phyloP scores from a whole-genome alignment of 1,284 basidiomycete genomes.

The Papiliotrema nemorosa region DNA sequence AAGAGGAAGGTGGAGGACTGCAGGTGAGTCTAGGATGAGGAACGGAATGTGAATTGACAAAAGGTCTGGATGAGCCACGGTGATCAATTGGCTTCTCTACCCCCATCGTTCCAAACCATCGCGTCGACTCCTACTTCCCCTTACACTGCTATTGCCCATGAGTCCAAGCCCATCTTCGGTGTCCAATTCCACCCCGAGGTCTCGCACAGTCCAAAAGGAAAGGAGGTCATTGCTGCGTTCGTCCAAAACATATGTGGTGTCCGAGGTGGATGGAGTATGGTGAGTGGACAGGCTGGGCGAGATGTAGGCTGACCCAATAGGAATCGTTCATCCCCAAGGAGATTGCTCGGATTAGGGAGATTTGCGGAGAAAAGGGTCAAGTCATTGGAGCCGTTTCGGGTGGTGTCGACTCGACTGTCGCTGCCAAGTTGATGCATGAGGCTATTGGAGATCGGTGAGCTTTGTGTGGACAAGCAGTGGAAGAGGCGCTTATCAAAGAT shows the following conservation, averaged over 20 bases:
- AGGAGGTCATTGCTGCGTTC: conserved; percentile 86
- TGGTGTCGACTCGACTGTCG: conserved; percentile 96
- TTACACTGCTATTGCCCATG: conserved; percentile 89
- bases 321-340: conserved; percentile 99
- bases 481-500: conserved; percentile 54
- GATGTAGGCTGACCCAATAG: conserved; percentile 48
- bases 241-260: conserved; percentile 82
- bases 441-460: conserved; percentile 90
- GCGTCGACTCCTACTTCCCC: conserved; percentile 85
- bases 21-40: conserved; percentile 18
- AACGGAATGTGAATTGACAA: no score
- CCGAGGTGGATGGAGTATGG: conserved; percentile 91
- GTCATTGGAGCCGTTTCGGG: conserved; percentile 98
- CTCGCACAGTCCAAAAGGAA: conserved; percentile 87
- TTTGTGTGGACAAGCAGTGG: not conserved
- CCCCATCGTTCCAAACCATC: conserved; percentile 81
- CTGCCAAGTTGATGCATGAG: conserved; percentile 99
- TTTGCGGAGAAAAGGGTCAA: conserved; percentile 89
- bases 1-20: conserved; percentile 35
- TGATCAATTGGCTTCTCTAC: conserved; percentile 82
- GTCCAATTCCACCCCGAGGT: conserved; percentile 99
- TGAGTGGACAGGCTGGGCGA: conserved; percentile 37
- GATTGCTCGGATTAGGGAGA: conserved; percentile 87
- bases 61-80: conserved; percentile 99
- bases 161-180: conserved; percentile 85